Conservation (phyloP, 202 grass and related monocot genomes). For the Cymbopogon flexuosus region DNA sequence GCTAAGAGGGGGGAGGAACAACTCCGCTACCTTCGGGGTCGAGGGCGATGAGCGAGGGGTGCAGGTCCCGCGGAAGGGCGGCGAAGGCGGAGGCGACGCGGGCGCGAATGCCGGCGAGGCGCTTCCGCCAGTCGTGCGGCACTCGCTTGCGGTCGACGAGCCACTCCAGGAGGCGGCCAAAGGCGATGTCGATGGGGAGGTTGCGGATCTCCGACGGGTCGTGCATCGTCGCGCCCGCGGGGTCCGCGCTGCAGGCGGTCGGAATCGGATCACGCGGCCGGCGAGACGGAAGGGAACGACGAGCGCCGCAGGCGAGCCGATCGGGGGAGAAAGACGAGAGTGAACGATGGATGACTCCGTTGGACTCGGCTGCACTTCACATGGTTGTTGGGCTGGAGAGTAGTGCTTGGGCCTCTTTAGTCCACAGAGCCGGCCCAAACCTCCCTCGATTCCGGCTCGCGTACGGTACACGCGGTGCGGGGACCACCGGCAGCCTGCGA, state of each 20-base stretch:
- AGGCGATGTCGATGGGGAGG: slow-evolving; percentile 90
- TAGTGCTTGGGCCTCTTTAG: not conserved
- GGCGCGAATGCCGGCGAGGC: slow-evolving; percentile 49
- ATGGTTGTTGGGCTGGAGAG: not conserved
- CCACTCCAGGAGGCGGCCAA: slow-evolving; percentile 88
- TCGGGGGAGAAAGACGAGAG: not conserved
- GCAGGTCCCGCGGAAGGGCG: slow-evolving; percentile 59
- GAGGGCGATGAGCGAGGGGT: slow-evolving; percentile 65
- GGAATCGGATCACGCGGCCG: slow-evolving; percentile 10
- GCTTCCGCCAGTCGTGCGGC: slow-evolving; percentile 92
- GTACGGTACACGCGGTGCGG: slow-evolving; percentile 4
- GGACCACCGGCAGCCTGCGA: not conserved
- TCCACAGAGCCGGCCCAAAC: not conserved
- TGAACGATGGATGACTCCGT: not conserved
- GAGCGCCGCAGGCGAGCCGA: not conserved
- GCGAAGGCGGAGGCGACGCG: slow-evolving; percentile 55
- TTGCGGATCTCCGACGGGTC: slow-evolving; percentile 62
- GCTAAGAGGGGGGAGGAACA: not conserved
- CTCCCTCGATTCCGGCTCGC: not conserved
- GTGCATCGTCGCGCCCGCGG: slow-evolving; percentile 41
- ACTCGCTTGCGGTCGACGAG: slow-evolving; percentile 94
- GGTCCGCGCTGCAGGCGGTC: not conserved
- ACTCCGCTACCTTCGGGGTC: slow-evolving; percentile 56
- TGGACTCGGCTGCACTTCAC: not conserved
- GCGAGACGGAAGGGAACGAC: not conserved